phyloP scores from a whole-genome alignment of 768 basidiomycete genomes.

The Mycena alexandri region DNA sequence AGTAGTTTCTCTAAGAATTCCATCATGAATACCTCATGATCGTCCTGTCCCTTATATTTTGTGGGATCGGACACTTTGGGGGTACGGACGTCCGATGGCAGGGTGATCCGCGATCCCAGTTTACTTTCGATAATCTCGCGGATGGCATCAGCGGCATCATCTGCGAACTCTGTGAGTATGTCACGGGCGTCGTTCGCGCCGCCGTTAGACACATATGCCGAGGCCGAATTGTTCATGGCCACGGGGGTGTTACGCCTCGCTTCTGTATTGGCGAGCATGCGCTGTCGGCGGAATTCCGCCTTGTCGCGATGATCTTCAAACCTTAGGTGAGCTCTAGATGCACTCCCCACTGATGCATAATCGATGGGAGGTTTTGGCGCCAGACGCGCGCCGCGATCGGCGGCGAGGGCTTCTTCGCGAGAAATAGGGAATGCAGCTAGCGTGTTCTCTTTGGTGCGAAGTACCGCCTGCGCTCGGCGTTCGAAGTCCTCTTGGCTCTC shows the following conservation, averaged over 20 bases:
- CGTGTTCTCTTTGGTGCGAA: neutral
- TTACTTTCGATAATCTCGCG: neutral
- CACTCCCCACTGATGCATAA: neutral
- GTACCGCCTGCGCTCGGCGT: neutral
- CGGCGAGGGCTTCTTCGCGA: no score
- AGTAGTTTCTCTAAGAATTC: neutral
- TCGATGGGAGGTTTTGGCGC: neutral
- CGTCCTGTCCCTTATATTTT: neutral
- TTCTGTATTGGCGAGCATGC: no score
- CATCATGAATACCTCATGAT: conserved; percentile 3
- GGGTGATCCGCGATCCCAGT: neutral
- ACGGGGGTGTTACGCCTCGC: no score
- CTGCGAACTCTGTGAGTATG: neutral
- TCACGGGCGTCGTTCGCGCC: neutral
- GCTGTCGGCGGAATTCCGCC: no score
- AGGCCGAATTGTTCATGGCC: neutral
- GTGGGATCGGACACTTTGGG: neutral
- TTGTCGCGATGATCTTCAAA: no score
- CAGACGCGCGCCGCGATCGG: neutral
- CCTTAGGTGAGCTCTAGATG: no score
- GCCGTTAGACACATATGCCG: neutral
- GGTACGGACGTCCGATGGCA: neutral
- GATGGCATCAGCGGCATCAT: neutral
- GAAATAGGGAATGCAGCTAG: neutral
- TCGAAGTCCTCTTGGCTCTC: conserved; percentile 4